These are phyloP conservation scores for Loxodes magnus DNA, from an alignment of 73 alveolate genomes.

Conservation along the genomic window DNA sequence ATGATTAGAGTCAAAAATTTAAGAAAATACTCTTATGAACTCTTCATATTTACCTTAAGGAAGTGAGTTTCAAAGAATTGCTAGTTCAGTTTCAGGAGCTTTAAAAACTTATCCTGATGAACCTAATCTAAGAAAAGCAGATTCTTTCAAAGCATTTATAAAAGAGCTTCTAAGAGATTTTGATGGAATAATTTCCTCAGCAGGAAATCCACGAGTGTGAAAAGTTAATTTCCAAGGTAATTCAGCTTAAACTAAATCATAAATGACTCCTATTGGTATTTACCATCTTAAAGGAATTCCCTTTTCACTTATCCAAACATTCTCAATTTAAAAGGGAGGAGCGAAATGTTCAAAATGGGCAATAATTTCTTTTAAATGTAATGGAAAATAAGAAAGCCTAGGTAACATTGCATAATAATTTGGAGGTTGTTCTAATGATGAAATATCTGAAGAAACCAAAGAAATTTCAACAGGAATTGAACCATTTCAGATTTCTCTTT, in stretches of 20 bases:
- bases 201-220: background rate
- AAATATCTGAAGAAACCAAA: background rate
- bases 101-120: constrained; percentile 1
- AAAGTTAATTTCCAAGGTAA: background rate
- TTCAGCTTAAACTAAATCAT: background rate
- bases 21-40: no score
- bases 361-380: background rate
- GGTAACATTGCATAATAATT: background rate
- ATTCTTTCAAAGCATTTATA: constrained; percentile 6
- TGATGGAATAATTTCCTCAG: constrained; percentile 5
- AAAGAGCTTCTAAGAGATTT: background rate
- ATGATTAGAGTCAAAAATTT: no score
- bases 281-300: constrained; percentile 12
- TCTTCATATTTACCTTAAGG: background rate
- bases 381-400: background rate
- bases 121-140: constrained; percentile 1
- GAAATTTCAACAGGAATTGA: constrained; percentile 1
- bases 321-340: background rate
- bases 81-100: background rate
- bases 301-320: background rate
- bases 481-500: constrained; percentile 11
- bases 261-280: background rate
- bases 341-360: constrained; percentile 1
- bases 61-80: background rate
- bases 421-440: background rate